phyloP scores from a whole-genome alignment of 2,329 filamentous ascomycete species.

The Blumeria graminis region DNA sequence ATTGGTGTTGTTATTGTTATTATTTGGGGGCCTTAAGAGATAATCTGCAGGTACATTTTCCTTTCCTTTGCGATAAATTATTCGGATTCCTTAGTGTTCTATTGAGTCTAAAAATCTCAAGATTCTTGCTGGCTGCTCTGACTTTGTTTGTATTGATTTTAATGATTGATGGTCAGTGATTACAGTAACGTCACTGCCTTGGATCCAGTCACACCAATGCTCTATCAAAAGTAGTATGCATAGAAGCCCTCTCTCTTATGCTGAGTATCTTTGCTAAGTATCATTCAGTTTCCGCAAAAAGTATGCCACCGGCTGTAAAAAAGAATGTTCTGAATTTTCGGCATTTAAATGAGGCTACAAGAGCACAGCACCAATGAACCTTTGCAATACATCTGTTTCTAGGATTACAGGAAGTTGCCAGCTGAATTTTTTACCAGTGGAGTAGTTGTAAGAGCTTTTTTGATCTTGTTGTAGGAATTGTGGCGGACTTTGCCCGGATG shows the following conservation, averaged over 20 bases:
- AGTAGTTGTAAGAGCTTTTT: background rate
- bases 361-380: background rate
- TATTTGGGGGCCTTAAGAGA: background rate
- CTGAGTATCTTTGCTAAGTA: too few species aligned
- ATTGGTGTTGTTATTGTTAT: too few species aligned
- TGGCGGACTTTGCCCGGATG: too few species aligned
- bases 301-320: too few species aligned
- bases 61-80: background rate
- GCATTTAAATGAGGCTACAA: too few species aligned
- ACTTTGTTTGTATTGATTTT: background rate
- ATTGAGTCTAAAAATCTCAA: background rate
- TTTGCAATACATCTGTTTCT: background rate
- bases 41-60: background rate
- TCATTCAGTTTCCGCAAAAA: too few species aligned
- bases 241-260: background rate
- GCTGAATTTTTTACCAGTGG: background rate
- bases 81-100: background rate
- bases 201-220: background rate
- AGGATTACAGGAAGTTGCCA: background rate
- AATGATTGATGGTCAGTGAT: slow-evolving; percentile 1
- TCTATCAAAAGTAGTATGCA: background rate
- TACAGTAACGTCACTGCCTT: background rate
- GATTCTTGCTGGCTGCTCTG: background rate
- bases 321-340: too few species aligned
- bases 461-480: background rate